A percentile compares a stretch with the other conserved stretches of the same genome.
Evolutionary conservation across 768 basidiomycete species (phyloP).

Genomic region (Pholiota molesta): DNA sequence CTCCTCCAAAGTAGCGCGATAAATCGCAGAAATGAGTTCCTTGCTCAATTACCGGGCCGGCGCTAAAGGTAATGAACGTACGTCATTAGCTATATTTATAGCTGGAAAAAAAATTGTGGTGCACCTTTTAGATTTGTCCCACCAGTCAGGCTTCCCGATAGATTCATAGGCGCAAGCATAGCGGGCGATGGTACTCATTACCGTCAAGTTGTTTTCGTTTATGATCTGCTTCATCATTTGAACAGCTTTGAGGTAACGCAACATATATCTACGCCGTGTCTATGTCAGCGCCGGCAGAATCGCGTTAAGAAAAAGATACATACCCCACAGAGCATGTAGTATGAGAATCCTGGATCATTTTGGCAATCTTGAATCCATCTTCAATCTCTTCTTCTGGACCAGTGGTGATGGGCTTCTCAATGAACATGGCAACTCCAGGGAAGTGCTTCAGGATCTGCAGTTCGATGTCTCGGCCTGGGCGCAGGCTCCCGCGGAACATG

Average conservation of each 20-base stretch:
- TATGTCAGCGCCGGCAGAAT: not conserved
- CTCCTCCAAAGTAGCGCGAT: conserved; percentile 96
- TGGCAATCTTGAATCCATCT: conserved; percentile 72
- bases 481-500: conserved; percentile 83
- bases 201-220: conserved; percentile 88
- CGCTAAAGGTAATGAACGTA: conserved; percentile 40
- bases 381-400: conserved; percentile 70
- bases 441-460: conserved; percentile 84
- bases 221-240: conserved; percentile 98
- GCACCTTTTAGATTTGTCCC: conserved; percentile 88
- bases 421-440: conserved; percentile 86
- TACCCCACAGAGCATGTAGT: conserved; percentile 91
- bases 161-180: conserved; percentile 89
- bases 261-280: conserved; percentile 71
- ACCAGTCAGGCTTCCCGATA: conserved; percentile 87
- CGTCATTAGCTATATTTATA: conserved; percentile 3
- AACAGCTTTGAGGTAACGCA: conserved; percentile 90
- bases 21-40: conserved; percentile 98
- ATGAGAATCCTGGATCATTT: conserved; percentile 65
- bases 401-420: conserved; percentile 92
- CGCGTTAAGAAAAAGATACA: conserved; percentile 23
- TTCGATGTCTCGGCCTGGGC: conserved; percentile 83
- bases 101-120: conserved; percentile 3
- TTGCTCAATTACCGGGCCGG: conserved; percentile 85
- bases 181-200: conserved; percentile 95